A percentile compares a stretch with the other conserved stretches of the same genome.
These are phyloP conservation scores for Alternaria solani DNA, from an alignment of 2,329 filamentous ascomycete genomes.

Conservation along the genomic window DNA sequence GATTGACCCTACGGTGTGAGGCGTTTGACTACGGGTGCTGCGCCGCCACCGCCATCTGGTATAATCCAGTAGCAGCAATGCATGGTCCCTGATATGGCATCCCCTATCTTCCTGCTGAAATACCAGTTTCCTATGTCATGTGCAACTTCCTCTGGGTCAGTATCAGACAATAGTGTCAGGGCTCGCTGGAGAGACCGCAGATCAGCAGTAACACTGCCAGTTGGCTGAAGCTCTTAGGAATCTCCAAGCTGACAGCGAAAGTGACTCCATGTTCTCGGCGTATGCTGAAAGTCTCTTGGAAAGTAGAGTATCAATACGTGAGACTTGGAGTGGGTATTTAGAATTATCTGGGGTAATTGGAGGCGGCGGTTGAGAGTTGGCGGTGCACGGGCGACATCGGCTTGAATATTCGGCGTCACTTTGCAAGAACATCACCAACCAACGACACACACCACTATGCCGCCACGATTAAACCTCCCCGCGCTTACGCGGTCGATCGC, in stretches of 20 bases:
- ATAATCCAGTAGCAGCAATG: background rate
- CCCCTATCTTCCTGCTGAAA: background rate
- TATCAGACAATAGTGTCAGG: background rate
- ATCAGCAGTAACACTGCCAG: background rate
- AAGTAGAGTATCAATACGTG: background rate
- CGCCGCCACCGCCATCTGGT: background rate
- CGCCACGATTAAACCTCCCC: conserved; percentile 49
- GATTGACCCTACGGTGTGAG: background rate
- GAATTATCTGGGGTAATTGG: background rate
- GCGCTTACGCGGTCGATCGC: conserved; percentile 44
- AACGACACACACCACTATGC: conserved; percentile 42
- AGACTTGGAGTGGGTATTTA: background rate
- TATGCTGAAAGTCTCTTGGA: background rate
- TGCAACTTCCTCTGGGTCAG: background rate
- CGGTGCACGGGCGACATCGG: conserved; percentile 30
- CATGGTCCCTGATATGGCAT: background rate
- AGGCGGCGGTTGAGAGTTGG: conserved; percentile 7
- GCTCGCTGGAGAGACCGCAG: background rate
- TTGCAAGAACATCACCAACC: conserved; percentile 20
- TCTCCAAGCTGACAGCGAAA: background rate
- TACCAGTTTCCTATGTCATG: background rate
- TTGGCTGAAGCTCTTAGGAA: background rate
- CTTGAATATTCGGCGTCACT: conserved; percentile 28
- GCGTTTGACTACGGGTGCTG: background rate
- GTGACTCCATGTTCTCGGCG: background rate